These are phyloP conservation scores for Cucumis cinereus DNA, from an alignment of 306 rosid species.

Conservation along the genomic window DNA sequence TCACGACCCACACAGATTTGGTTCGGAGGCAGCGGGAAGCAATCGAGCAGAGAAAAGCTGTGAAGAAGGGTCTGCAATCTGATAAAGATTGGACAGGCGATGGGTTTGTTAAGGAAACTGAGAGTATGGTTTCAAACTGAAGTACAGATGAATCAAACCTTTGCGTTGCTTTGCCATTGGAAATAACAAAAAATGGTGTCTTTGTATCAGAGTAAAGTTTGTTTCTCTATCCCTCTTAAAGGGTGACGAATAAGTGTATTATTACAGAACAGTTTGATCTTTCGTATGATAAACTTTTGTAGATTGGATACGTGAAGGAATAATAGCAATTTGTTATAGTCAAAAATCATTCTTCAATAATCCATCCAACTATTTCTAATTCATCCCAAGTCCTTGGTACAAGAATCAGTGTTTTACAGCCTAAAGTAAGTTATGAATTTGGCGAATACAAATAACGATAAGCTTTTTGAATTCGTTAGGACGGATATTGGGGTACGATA, in stretches of 20 bases:
- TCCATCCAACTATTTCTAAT: not conserved
- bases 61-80: constrained; percentile 65
- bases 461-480: too few species aligned
- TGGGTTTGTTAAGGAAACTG: constrained; percentile 83
- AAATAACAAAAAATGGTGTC: not conserved
- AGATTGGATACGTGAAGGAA: not conserved
- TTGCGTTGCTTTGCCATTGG: not conserved
- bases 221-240: not conserved
- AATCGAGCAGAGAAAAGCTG: constrained; percentile 68
- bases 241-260: not conserved
- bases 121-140: constrained; percentile 97
- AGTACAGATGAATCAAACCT: not conserved
- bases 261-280: not conserved
- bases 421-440: not conserved
- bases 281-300: not conserved
- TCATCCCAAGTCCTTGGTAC: not conserved
- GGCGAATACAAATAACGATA: too few species aligned
- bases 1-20: constrained; percentile 83
- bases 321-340: not conserved
- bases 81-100: constrained; percentile 98
- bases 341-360: not conserved
- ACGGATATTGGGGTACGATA: too few species aligned
- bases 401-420: too few species aligned
- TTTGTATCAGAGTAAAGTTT: not conserved
- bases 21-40: constrained; percentile 83